Conservation (phyloP, 2,329 filamentous ascomycete genomes). For the Tympanopsis confertula region DNA sequence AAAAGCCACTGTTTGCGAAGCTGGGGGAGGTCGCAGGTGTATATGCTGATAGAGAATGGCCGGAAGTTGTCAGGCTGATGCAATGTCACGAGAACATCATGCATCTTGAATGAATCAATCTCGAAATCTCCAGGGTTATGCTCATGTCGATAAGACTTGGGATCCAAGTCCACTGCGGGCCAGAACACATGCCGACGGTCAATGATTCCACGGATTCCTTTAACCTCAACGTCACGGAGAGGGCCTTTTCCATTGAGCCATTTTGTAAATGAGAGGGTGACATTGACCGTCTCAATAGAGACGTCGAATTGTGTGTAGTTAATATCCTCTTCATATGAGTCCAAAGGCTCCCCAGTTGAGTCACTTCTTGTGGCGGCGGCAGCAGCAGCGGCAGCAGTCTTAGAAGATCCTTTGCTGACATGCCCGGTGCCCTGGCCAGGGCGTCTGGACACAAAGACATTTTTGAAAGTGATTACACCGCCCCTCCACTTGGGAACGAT, state of each 20-base stretch:
- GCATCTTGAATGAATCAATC: slow-evolving; percentile 90
- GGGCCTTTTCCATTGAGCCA: slow-evolving; percentile 97
- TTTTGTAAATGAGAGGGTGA: slow-evolving; percentile 92
- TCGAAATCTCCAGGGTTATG: slow-evolving; percentile 91
- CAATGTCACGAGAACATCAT: slow-evolving; percentile 81
- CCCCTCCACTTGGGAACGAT: slow-evolving; percentile 94
- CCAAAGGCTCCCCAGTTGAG: no score
- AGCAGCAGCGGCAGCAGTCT: slow-evolving; percentile 72
- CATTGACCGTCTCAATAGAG: slow-evolving; percentile 88
- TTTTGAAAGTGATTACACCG: slow-evolving; percentile 90
- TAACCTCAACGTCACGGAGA: slow-evolving; percentile 83
- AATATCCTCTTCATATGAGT: slow-evolving; percentile 80
- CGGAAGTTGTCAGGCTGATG: slow-evolving; percentile 84
- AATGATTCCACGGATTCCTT: slow-evolving; percentile 81
- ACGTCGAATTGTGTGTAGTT: slow-evolving; percentile 98
- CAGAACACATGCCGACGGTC: slow-evolving; percentile 78
- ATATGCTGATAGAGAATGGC: slow-evolving; percentile 93
- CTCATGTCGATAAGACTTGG: slow-evolving; percentile 75
- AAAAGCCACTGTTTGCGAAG: slow-evolving; percentile 93
- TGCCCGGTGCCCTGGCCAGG: slow-evolving; percentile 72
- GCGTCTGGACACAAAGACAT: slow-evolving; percentile 86
- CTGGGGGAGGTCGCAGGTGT: slow-evolving; percentile 85
- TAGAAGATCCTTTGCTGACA: slow-evolving; percentile 84
- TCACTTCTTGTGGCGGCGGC: slow-evolving; percentile 39
- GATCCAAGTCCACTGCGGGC: slow-evolving; percentile 59